Percentiles rank a stretch among this genome's conserved stretches.
These are phyloP conservation scores for Lycium barbarum DNA, from an alignment of 257 asterid genomes.

Conservation along the genomic window DNA sequence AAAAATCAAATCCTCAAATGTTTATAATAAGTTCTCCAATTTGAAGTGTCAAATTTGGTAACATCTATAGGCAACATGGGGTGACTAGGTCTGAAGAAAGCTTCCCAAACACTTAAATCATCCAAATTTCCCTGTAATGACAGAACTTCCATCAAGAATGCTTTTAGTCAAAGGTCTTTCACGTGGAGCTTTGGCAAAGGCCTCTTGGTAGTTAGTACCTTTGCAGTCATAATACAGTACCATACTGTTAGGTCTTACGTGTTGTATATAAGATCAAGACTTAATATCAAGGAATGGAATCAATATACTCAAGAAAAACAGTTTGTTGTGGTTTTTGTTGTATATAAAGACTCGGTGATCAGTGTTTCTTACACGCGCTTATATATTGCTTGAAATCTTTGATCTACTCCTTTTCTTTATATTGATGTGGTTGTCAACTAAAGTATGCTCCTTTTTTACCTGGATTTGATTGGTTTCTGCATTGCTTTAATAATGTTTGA, in stretches of 20 bases:
- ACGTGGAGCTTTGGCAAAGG: not conserved
- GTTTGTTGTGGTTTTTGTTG: not conserved
- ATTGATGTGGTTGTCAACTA: not conserved
- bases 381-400: slow-evolving; percentile 16
- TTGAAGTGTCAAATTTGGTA: not conserved
- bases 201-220: not conserved
- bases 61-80: not conserved
- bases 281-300: slow-evolving; percentile 16
- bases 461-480: not conserved
- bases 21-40: not conserved
- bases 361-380: not conserved
- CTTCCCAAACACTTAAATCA: not conserved
- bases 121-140: not conserved
- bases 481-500: not conserved
- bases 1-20: not conserved
- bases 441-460: not conserved
- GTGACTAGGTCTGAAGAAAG: not conserved
- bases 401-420: not conserved
- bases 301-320: not conserved
- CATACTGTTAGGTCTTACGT: not conserved
- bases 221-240: not conserved
- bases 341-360: not conserved
- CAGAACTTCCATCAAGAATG: not conserved
- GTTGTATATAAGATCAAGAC: not conserved
- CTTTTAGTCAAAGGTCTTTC: slow-evolving; percentile 18